Conservation (phyloP, 1,139 yeast genomes). For the Sugiyamaella paludigena region DNA sequence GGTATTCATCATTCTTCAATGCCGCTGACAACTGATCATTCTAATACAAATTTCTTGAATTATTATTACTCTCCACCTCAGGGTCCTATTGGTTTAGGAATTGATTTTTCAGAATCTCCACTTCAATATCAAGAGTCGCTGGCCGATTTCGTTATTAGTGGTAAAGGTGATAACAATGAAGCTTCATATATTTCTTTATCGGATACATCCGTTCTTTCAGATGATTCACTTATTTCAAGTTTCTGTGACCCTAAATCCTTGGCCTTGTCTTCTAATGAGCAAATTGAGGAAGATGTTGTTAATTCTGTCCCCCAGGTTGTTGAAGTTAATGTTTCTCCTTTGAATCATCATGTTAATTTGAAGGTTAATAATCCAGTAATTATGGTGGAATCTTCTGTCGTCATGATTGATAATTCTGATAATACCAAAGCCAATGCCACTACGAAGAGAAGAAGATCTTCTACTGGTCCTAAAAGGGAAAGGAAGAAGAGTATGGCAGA, state of each 20-base stretch:
- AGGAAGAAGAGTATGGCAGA: background rate
- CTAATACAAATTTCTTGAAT: background rate
- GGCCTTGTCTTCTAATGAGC: conserved; percentile 15
- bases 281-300: background rate
- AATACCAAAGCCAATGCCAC: background rate
- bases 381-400: too few relatives aligned
- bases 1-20: background rate
- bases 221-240: conserved; percentile 4
- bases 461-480: conserved; percentile 1
- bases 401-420: too few relatives aligned
- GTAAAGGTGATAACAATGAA: background rate
- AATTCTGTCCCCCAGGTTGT: background rate
- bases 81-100: conserved; percentile 15
- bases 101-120: conserved; percentile 15
- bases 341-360: too few relatives aligned
- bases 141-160: conserved; percentile 11
- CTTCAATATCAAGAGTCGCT: conserved; percentile 13
- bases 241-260: conserved; percentile 29
- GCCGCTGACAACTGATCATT: background rate
- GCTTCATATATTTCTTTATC: conserved; percentile 3
- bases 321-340: background rate
- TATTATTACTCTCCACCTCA: conserved; percentile 10
- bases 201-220: conserved; percentile 2
- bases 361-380: background rate
- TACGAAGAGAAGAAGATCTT: background rate